Percentiles rank a stretch among this genome's conserved stretches.
Conservation (phyloP, 495 filamentous ascomycete species). For the Sordaria brevicollis region DNA sequence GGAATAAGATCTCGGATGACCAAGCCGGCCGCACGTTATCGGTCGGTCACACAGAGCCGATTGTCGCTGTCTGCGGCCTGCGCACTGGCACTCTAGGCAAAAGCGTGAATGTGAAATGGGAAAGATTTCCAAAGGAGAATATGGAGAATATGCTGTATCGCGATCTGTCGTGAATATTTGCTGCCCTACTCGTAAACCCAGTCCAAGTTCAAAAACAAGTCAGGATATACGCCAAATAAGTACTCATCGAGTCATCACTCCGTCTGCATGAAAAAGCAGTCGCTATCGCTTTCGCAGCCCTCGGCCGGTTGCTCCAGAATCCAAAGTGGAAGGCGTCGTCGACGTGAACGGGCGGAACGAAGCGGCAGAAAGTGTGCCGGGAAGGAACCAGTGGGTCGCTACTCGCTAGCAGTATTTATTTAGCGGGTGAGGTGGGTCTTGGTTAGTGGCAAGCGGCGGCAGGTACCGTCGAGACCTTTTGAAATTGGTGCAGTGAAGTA, state of each 20-base stretch:
- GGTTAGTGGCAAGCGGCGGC: neutral
- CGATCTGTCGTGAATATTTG: neutral
- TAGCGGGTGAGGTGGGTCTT: neutral
- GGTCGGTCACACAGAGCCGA: neutral
- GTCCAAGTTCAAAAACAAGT: neutral
- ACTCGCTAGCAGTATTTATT: neutral
- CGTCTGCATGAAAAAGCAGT: neutral
- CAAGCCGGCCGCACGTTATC: neutral
- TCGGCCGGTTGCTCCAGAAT: neutral
- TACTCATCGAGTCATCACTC: neutral
- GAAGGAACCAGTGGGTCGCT: neutral
- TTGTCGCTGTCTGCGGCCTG: neutral
- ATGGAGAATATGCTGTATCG: neutral
- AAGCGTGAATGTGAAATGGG: neutral
- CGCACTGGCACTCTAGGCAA: neutral
- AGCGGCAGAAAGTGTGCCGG: conserved; percentile 14
- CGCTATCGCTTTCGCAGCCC: neutral
- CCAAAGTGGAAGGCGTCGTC: conserved; percentile 9
- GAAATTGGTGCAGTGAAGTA: neutral
- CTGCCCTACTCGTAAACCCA: neutral
- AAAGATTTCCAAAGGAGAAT: too few relatives aligned
- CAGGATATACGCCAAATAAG: neutral
- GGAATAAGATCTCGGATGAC: neutral
- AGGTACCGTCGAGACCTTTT: neutral
- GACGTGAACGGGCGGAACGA: conserved; percentile 14